Conservation (phyloP, 2,329 filamentous ascomycete species). For the Arthroderma uncinatum region DNA sequence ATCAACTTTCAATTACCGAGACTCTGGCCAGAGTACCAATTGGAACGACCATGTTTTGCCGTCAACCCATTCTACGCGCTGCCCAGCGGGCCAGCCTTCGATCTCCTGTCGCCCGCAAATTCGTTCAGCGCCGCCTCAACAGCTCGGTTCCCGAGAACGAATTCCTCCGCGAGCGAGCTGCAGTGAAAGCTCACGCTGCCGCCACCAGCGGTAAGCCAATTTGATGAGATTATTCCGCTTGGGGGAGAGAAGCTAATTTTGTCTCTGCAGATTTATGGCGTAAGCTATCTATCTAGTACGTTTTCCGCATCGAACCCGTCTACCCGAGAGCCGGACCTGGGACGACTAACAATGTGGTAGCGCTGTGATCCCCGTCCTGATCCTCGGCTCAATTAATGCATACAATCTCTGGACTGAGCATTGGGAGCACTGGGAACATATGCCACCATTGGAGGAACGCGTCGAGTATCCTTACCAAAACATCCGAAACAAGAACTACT, state of each 20-base stretch:
- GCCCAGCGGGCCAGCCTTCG: slow-evolving; percentile 42
- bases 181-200: slow-evolving; percentile 81
- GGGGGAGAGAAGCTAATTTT: slow-evolving; percentile 12
- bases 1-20: neutral
- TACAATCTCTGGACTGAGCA: slow-evolving; percentile 89
- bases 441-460: slow-evolving; percentile 79
- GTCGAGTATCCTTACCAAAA: slow-evolving; percentile 95
- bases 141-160: slow-evolving; percentile 65
- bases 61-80: slow-evolving; percentile 50
- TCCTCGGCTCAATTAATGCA: slow-evolving; percentile 66
- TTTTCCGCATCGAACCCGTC: slow-evolving; percentile 3
- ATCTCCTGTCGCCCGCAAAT: slow-evolving; percentile 42
- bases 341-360: slow-evolving; percentile 37
- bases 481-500: slow-evolving; percentile 90
- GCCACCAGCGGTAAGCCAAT: slow-evolving; percentile 63
- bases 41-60: slow-evolving; percentile 46
- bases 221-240: slow-evolving; percentile 10
- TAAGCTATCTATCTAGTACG: slow-evolving; percentile 89
- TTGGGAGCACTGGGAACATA: slow-evolving; percentile 88
- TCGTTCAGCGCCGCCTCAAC: slow-evolving; percentile 60
- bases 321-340: neutral
- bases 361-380: slow-evolving; percentile 60
- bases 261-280: slow-evolving; percentile 67
- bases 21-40: slow-evolving; percentile 4
- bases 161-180: slow-evolving; percentile 84